Evolutionary conservation across 2,329 filamentous ascomycete genomes (phyloP), one percentile per base, ranked within the genome.

Genomic region (Alternaria metachromatica): DNA sequence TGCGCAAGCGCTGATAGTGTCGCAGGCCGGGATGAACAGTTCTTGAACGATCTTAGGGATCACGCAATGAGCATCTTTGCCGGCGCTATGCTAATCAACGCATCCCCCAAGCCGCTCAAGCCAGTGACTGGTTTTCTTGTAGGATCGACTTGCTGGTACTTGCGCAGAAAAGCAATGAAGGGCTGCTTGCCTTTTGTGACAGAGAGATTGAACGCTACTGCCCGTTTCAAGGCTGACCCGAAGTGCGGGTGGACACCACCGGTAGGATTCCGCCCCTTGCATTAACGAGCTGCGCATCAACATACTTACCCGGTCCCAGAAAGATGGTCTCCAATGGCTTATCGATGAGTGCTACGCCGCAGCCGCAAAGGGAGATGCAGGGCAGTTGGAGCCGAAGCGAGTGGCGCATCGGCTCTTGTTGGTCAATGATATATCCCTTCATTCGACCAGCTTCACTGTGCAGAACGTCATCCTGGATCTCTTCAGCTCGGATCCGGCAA

Each of bases 281-380:
- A 12, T 8, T 12, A 15, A 49, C 45, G 28, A 48, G 4, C 18
- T 43, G 5, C 20, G 28, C 4, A 43, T 15, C 23, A 20, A 26
- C 23, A 18, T 13, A 10, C 62, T 67, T 33, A 67, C 30, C 21
- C 11, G 26, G 13, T 37, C 28, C 7, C 25, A 69, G 67, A 61
- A 65, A 58, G 67, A 69, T 21, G 67, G 62, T 5, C 63, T 69
- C 5, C 67, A 69, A 63, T 69, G 67, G 67, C 56, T 69, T 8
- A 69, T 69, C 21, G 65, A 67, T 6, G 67, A 69, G 46, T 62
- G 60, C 28, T 62, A 62, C 25, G 55, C 60, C 18, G 60, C 62
- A n/a, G 59, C 59, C 21, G 56, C 59, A 33, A 63, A 58, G 23
- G 63, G 63, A n/a, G 59, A 67, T 41, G 33, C 37, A 10, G 62